Evolutionary conservation across 495 filamentous ascomycete species (phyloP).

Genomic region (Penicillium cinerascens): DNA sequence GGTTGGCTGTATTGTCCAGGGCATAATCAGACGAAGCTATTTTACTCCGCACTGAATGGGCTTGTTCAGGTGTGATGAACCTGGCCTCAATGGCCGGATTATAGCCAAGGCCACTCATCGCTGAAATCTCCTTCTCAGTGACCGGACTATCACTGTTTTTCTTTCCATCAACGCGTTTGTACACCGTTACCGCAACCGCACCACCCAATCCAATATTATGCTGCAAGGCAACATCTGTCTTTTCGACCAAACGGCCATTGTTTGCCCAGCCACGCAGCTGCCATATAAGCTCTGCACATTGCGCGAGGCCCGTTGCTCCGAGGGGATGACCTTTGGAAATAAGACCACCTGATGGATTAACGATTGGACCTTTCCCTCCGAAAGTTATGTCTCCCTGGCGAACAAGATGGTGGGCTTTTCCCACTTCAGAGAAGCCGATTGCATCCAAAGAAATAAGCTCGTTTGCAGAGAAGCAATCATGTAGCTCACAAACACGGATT

Average conservation of each 20-base stretch:
- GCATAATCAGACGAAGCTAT: no score
- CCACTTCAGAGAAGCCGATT: conserved; percentile 70
- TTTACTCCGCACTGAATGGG: conserved; percentile 65
- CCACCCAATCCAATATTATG: conserved; percentile 94
- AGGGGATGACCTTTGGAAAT: conserved; percentile 96
- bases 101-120: conserved; percentile 70
- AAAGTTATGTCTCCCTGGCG: conserved; percentile 87
- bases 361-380: conserved; percentile 78
- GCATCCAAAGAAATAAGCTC: conserved; percentile 89
- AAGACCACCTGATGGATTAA: conserved; percentile 91
- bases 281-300: conserved; percentile 95
- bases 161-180: conserved; percentile 79
- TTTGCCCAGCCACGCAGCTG: conserved; percentile 95
- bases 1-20: no score
- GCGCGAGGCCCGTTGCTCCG: conserved; percentile 87
- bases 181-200: conserved; percentile 86
- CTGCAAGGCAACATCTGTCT: conserved; percentile 72
- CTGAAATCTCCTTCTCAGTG: conserved; percentile 54
- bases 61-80: conserved; percentile 77
- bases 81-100: conserved; percentile 90
- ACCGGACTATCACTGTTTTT: conserved; percentile 53
- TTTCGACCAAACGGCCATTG: conserved; percentile 69
- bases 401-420: conserved; percentile 92
- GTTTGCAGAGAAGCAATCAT: conserved; percentile 97
- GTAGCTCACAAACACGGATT: conserved; percentile 83